These are phyloP conservation scores for Blastobotrys muscicola DNA, from an alignment of 805 yeast genomes.

Conservation along the genomic window DNA sequence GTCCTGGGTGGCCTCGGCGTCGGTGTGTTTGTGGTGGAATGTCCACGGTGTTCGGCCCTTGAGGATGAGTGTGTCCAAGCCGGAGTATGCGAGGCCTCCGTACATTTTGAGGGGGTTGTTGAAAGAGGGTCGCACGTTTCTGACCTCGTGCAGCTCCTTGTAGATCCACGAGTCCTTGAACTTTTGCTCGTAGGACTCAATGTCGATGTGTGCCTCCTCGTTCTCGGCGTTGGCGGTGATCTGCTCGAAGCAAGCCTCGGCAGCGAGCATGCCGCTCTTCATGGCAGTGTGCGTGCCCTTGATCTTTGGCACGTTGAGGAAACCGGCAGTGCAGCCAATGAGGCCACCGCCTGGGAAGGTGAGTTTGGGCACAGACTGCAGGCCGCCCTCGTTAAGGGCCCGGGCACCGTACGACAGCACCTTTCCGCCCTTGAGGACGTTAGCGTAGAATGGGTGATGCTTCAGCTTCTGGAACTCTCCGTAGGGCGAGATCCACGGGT, in stretches of 20 bases:
- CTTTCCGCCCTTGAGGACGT: conserved; percentile 75
- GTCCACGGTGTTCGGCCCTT: conserved; percentile 87
- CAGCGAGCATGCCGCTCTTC: conserved; percentile 92
- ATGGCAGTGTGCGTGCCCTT: conserved; percentile 98
- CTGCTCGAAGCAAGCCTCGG: conserved; percentile 61
- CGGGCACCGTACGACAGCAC: conserved; percentile 93
- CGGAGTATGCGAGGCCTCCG: conserved; percentile 81
- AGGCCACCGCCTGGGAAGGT: conserved; percentile 94
- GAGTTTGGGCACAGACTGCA: conserved; percentile 82
- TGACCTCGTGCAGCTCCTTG: conserved; percentile 71
- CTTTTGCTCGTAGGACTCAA: conserved; percentile 48
- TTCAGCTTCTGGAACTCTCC: conserved; percentile 94
- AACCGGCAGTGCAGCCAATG: conserved; percentile 95
- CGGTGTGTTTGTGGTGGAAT: conserved; percentile 56
- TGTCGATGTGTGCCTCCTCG: conserved; percentile 18
- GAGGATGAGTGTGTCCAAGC: conserved; percentile 68
- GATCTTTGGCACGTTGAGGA: conserved; percentile 93
- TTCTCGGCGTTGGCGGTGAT: conserved; percentile 39
- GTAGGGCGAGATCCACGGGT: conserved; percentile 93
- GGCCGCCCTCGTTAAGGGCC: conserved; percentile 95
- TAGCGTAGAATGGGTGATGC: conserved; percentile 73
- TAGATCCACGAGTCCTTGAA: conserved; percentile 76
- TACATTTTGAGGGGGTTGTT: conserved; percentile 60
- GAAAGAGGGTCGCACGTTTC: conserved; percentile 92
- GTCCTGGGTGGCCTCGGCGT: conserved; percentile 57